Percentiles rank a stretch among this genome's conserved stretches.
These are phyloP conservation scores for Postia placenta DNA, from an alignment of 768 basidiomycete genomes.

Conservation along the genomic window DNA sequence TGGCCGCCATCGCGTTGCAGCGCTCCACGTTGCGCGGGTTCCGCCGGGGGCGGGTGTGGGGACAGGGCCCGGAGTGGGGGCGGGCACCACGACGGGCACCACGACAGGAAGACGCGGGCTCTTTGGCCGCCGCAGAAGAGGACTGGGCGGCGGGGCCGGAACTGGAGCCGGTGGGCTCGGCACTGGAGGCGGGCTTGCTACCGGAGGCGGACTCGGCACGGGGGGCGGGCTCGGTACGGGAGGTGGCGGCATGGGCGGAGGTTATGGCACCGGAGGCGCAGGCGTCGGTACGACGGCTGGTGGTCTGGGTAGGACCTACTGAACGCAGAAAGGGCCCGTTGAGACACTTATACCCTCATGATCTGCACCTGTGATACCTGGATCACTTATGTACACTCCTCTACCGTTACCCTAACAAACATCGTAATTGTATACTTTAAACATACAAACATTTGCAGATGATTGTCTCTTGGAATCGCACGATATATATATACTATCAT, in stretches of 20 bases:
- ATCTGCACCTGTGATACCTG: background rate
- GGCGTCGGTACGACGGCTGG: background rate
- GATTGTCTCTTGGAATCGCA: background rate
- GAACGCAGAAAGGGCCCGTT: background rate
- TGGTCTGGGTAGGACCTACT: background rate
- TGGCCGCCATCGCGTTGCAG: no score
- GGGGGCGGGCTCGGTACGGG: background rate
- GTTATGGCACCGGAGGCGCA: background rate
- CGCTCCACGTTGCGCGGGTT: no score
- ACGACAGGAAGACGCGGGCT: constrained; percentile 5
- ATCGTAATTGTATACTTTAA: background rate
- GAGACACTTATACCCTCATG: background rate
- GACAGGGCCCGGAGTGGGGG: no score
- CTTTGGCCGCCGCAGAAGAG: constrained; percentile 3
- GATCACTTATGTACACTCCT: no score
- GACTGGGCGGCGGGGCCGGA: constrained; percentile 2
- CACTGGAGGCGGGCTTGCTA: background rate
- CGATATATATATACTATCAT: background rate
- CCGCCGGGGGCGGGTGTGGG: no score
- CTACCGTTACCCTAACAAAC: no score
- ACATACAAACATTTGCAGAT: background rate
- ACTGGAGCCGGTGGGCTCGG: constrained; percentile 1
- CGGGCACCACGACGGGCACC: constrained; percentile 6
- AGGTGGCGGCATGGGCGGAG: background rate
- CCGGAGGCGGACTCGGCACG: background rate